These are phyloP conservation scores for Boletellus sp. DNA, from an alignment of 768 basidiomycete species.

Conservation along the genomic window DNA sequence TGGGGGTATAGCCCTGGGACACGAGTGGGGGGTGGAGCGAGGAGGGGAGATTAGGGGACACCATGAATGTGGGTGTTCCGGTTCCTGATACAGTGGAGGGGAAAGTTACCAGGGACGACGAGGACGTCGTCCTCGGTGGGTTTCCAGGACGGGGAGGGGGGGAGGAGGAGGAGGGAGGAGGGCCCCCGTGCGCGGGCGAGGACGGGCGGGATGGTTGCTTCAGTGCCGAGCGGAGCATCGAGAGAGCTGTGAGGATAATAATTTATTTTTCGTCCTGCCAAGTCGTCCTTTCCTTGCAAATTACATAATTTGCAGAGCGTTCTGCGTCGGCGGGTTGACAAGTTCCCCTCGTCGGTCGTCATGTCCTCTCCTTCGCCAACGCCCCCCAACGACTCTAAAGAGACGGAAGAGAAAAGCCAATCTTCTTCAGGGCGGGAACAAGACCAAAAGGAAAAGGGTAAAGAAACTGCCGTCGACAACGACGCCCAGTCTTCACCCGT, in stretches of 20 bases:
- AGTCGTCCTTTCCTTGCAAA: background rate
- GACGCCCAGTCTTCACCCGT: constrained; percentile 1
- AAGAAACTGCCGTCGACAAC: constrained; percentile 2
- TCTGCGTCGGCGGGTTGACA: background rate
- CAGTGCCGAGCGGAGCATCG: constrained; percentile 50
- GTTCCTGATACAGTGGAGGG: constrained; percentile 21
- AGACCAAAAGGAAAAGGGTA: constrained; percentile 2
- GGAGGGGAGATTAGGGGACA: constrained; percentile 18
- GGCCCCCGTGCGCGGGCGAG: constrained; percentile 9
- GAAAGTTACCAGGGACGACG: constrained; percentile 13
- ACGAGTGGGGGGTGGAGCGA: constrained; percentile 15
- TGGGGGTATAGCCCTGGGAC: constrained; percentile 35
- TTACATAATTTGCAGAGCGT: background rate
- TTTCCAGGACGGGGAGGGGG: constrained; percentile 19
- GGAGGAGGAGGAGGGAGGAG: constrained; percentile 26
- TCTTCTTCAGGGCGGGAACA: constrained; percentile 3
- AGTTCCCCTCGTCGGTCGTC: constrained; percentile 1
- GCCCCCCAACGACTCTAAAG: constrained; percentile 1
- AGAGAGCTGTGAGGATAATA: constrained; percentile 4
- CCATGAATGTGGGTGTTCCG: constrained; percentile 12
- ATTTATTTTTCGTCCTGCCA: constrained; percentile 7
- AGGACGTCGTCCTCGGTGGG: constrained; percentile 15
- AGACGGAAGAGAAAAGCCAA: background rate
- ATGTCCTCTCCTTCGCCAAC: constrained; percentile 12
- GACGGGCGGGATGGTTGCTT: constrained; percentile 39